phyloP scores from a whole-genome alignment of 352 stramenopile genomes.

The Blastocystis sp. region DNA sequence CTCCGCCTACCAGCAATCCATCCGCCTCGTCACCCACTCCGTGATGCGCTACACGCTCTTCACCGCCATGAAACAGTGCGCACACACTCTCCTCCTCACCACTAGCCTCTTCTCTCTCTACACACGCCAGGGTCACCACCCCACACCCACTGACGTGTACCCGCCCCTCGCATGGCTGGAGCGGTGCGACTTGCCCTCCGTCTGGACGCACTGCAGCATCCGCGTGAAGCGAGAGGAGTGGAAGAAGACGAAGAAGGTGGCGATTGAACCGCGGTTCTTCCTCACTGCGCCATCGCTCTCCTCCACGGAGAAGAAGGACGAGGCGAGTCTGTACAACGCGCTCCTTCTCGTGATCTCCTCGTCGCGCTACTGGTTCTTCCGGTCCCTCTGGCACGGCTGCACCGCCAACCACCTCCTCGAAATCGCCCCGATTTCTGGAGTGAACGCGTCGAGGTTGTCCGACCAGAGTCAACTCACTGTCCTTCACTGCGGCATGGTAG shows the following conservation, averaged over 20 bases:
- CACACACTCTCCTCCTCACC: background rate
- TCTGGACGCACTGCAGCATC: background rate
- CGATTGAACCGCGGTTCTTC: background rate
- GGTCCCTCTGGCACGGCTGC: constrained; percentile 52
- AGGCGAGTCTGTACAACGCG: constrained; percentile 16
- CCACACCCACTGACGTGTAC: background rate
- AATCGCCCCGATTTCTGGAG: background rate
- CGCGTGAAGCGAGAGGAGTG: background rate
- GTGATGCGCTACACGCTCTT: constrained; percentile 12
- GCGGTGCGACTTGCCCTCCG: background rate
- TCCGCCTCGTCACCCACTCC: background rate
- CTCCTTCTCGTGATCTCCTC: background rate
- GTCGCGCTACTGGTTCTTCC: background rate
- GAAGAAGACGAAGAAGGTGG: background rate
- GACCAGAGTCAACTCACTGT: background rate
- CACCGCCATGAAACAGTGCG: background rate
- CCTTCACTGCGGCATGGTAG: background rate
- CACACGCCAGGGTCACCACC: background rate
- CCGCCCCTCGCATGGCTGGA: background rate
- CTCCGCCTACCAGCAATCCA: background rate
- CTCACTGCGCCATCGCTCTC: background rate
- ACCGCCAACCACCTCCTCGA: constrained; percentile 17
- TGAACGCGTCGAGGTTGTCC: background rate
- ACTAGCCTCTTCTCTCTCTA: constrained; percentile 12
- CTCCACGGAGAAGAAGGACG: background rate